phyloP scores from a whole-genome alignment of 179 eudicot genomes.

The Actinidia polygama region DNA sequence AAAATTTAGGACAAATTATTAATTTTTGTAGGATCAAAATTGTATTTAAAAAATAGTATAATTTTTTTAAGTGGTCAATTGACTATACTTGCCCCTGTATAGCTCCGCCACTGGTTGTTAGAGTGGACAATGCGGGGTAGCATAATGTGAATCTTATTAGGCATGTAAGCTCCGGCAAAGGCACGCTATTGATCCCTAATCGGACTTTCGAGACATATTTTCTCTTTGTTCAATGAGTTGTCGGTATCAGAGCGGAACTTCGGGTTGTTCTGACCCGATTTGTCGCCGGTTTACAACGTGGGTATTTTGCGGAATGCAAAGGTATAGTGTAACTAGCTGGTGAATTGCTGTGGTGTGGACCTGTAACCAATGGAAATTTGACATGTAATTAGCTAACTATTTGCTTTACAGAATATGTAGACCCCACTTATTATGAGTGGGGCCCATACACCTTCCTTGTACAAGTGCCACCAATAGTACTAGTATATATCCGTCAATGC shows the following conservation, averaged over 20 bases:
- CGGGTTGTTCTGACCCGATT: constrained; percentile 72
- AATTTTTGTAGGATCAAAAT: too few species aligned
- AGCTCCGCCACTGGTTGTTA: too few species aligned
- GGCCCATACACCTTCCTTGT: too few species aligned
- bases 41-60: too few species aligned
- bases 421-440: too few species aligned
- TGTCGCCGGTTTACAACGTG: constrained; percentile 57
- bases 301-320: constrained; percentile 48
- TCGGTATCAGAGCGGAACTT: constrained; percentile 59
- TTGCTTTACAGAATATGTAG: neutral
- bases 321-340: constrained; percentile 20
- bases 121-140: constrained; percentile 45
- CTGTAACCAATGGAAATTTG: neutral
- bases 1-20: too few species aligned
- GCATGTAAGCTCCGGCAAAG: constrained; percentile 44
- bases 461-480: too few species aligned
- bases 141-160: constrained; percentile 51
- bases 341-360: neutral
- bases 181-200: constrained; percentile 80
- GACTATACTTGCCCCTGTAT: too few species aligned
- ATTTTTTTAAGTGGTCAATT: too few species aligned
- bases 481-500: too few species aligned
- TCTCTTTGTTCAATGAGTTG: constrained; percentile 67
- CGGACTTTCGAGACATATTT: constrained; percentile 65
- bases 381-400: neutral